Conservation (phyloP, 208 protist species). For the Leishmania lainsoni region DNA sequence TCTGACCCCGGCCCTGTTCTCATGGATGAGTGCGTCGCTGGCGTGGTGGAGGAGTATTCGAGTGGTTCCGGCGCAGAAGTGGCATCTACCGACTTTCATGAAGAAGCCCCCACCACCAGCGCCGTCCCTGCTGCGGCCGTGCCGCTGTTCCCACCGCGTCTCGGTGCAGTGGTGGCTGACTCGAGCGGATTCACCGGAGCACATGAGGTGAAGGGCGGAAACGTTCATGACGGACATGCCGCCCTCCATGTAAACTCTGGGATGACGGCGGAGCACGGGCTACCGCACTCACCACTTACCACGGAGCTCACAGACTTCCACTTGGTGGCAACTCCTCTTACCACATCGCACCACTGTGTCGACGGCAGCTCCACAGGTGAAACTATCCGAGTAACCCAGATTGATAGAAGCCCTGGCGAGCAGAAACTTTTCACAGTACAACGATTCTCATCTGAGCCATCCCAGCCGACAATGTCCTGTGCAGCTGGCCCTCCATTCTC, state of each 20-base stretch:
- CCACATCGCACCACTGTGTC: neutral
- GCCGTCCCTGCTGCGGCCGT: neutral
- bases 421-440: neutral
- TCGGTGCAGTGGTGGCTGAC: neutral
- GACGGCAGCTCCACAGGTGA: neutral
- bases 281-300: neutral
- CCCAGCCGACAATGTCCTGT: neutral
- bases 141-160: neutral
- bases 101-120: neutral
- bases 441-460: neutral
- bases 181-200: neutral
- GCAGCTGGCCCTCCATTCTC: neutral
- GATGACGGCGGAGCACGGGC: neutral
- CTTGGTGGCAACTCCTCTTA: neutral
- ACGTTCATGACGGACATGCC: neutral
- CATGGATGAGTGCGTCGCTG: neutral
- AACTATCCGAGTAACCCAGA: neutral
- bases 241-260: neutral
- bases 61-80: neutral
- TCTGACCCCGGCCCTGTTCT: neutral
- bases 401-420: neutral
- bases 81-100: neutral
- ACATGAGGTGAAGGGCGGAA: neutral
- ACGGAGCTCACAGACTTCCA: neutral
- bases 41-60: neutral